Percentiles rank a stretch among this genome's conserved stretches.
Conservation (phyloP, 2,329 filamentous ascomycete genomes). For the Bipolaris gigantea region DNA sequence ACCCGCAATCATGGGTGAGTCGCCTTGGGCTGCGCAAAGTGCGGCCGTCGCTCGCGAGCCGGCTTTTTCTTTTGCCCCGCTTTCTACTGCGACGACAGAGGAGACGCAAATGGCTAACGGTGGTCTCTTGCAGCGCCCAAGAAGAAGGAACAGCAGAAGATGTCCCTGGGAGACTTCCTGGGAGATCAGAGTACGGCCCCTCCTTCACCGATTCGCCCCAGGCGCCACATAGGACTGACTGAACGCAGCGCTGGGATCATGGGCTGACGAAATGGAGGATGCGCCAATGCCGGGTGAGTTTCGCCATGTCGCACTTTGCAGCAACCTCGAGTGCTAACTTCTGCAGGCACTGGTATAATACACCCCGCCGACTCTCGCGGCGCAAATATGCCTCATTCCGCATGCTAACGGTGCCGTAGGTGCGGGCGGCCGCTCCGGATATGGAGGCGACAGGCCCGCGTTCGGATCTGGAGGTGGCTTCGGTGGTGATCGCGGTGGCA, state of each 20-base stretch:
- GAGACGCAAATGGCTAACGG: slow-evolving; percentile 48
- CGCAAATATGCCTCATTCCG: neutral
- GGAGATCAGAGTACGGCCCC: slow-evolving; percentile 76
- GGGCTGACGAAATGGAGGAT: slow-evolving; percentile 99
- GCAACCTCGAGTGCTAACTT: slow-evolving; percentile 24
- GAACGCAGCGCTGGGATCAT: slow-evolving; percentile 74
- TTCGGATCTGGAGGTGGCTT: slow-evolving; percentile 49
- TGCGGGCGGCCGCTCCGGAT: slow-evolving; percentile 49
- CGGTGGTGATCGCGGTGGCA: slow-evolving; percentile 42
- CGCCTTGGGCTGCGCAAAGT: slow-evolving; percentile 27
- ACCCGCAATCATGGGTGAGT: slow-evolving; percentile 63
- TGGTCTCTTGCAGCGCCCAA: slow-evolving; percentile 69
- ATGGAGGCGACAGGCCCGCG: slow-evolving; percentile 54
- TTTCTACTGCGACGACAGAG: slow-evolving; percentile 17
- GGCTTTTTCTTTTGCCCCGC: slow-evolving; percentile 35
- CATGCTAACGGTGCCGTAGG: slow-evolving; percentile 32
- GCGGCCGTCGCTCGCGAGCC: slow-evolving; percentile 25
- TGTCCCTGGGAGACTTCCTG: slow-evolving; percentile 97
- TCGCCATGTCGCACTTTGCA: slow-evolving; percentile 18
- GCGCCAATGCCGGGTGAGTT: slow-evolving; percentile 70
- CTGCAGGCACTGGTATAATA: slow-evolving; percentile 36
- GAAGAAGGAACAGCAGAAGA: slow-evolving; percentile 93
- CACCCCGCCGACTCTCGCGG: slow-evolving; percentile 7
- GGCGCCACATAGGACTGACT: slow-evolving; percentile 32
- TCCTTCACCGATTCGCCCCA: slow-evolving; percentile 22